A percentile compares a stretch with the other conserved stretches of the same genome.
Evolutionary conservation across 768 basidiomycete genomes (phyloP).

Genomic region (Tephrocybe sp.): DNA sequence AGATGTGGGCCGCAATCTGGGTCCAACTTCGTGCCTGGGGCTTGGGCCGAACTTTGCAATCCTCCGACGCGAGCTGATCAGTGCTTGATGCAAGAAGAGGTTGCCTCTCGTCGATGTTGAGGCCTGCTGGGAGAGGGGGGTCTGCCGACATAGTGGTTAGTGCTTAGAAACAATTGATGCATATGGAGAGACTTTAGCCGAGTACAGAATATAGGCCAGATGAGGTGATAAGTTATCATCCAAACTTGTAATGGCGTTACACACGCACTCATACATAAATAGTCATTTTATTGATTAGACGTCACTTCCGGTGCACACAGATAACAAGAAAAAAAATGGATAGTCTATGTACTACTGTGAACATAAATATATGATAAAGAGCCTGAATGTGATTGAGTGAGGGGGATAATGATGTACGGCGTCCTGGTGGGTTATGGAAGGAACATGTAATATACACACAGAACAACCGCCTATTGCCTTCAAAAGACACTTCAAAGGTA

Average conservation of each 20-base stretch:
- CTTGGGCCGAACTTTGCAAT: neutral
- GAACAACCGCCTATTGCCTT: too few species aligned
- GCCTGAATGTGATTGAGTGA: too few species aligned
- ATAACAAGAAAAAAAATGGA: too few species aligned
- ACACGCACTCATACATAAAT: too few species aligned
- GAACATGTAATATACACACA: too few species aligned
- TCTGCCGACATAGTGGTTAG: conserved; percentile 9
- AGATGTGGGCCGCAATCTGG: conserved; percentile 26
- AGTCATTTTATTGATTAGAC: too few species aligned
- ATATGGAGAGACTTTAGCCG: neutral
- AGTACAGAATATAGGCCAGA: neutral
- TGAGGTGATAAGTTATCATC: conserved; percentile 4
- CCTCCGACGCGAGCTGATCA: conserved; percentile 4
- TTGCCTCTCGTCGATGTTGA: conserved; percentile 19
- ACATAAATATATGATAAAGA: too few species aligned
- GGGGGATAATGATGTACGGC: too few species aligned
- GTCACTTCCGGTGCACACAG: too few species aligned
- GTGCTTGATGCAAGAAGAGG: conserved; percentile 19
- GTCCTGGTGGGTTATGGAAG: too few species aligned
- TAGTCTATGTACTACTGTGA: too few species aligned
- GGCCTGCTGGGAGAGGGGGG: neutral
- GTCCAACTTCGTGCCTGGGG: conserved; percentile 18
- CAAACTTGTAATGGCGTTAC: neutral
- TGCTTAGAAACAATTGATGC: neutral
- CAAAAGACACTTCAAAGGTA: too few species aligned